Evolutionary conservation across 352 stramenopile species (phyloP), one percentile per base, ranked within the genome.

Genomic region (Pythium guiyangense): DNA sequence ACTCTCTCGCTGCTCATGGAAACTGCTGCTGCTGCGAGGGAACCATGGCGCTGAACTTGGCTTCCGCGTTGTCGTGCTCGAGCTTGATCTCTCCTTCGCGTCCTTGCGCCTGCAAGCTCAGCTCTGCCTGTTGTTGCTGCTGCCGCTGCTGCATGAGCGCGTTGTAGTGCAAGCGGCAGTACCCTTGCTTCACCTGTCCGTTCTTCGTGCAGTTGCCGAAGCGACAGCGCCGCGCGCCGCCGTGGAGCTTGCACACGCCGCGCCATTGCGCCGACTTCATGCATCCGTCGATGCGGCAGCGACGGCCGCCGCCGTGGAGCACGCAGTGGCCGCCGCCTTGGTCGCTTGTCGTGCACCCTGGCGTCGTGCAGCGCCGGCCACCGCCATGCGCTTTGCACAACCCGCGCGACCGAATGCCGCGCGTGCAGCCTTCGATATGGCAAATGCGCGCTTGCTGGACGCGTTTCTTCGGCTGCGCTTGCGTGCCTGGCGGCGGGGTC

Each of bases 251-350:
- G 71, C 86, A 96, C 50, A 88, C 63, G 8, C 84, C 84, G 18
- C 80, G 75, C 64, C 78, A 91, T 34, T 94, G 84, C 0, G 84
- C 84, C 12, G 85, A 92, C 59, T 92, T 91, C 47, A 76, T 81
- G 71, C 86, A 96, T 22, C 78, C 82, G 45, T 85, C 70, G 20
- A 90, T 71, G 48, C 76, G 79, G 66, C 86, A 96, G 27, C 82
- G 78, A 2, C 77, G 74, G n/a, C 86, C 86, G 14, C 86, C 86
- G 15, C 86, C 86, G 58, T 96, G 86, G 3, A 89, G 68, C 35
- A 93, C 82, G 44, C 86, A 96, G 67, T 92, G 81, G 17, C 86
- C 86, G 11, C 86, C 86, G 31, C 86, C 86, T 53, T 96, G 86
- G 66, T 96, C 86, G 53, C 80, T 90, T 1, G 85, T 94, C 1